phyloP scores from a whole-genome alignment of 2,329 filamentous ascomycete species.

The Onygenales sp. region DNA sequence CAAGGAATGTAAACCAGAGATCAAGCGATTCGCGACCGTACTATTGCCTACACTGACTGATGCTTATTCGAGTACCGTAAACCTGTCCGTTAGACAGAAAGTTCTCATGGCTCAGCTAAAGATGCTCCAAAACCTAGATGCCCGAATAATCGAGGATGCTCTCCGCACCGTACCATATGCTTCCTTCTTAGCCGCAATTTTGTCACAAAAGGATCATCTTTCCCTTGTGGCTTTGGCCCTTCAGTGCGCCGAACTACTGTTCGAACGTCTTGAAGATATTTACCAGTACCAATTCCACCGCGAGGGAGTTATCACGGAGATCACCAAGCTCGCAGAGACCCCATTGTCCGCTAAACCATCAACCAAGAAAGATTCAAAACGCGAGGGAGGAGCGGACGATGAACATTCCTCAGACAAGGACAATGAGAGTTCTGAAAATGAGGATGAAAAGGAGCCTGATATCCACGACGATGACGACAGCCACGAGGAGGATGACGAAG shows the following conservation, averaged over 20 bases:
- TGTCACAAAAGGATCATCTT: slow-evolving; percentile 90
- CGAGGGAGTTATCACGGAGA: slow-evolving; percentile 89
- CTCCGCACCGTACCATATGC: slow-evolving; percentile 84
- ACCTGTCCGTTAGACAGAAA: slow-evolving; percentile 86
- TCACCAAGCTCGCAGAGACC: slow-evolving; percentile 62
- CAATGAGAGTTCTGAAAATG: slow-evolving; percentile 28
- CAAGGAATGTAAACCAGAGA: slow-evolving; percentile 71
- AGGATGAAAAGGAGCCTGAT: slow-evolving; percentile 41
- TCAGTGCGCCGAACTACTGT: slow-evolving; percentile 78
- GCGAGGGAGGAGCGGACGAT: slow-evolving; percentile 13
- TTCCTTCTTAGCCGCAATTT: slow-evolving; percentile 86
- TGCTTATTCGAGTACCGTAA: slow-evolving; percentile 95
- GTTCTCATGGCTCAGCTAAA: slow-evolving; percentile 93
- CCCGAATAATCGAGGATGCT: slow-evolving; percentile 72
- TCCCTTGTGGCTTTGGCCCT: slow-evolving; percentile 77
- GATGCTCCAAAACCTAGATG: slow-evolving; percentile 94
- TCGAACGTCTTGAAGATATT: slow-evolving; percentile 73
- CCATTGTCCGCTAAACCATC: slow-evolving; percentile 20
- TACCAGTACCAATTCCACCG: slow-evolving; percentile 96
- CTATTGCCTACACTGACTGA: slow-evolving; percentile 91
- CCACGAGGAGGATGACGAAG: slow-evolving; percentile 44
- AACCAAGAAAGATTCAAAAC: not conserved
- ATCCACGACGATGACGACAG: slow-evolving; percentile 37
- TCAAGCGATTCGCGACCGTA: slow-evolving; percentile 86
- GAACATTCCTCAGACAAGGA: slow-evolving; percentile 20